Conservation (phyloP, 202 grass and related monocot species). For the Schoenoplectus tabernaemontani region DNA sequence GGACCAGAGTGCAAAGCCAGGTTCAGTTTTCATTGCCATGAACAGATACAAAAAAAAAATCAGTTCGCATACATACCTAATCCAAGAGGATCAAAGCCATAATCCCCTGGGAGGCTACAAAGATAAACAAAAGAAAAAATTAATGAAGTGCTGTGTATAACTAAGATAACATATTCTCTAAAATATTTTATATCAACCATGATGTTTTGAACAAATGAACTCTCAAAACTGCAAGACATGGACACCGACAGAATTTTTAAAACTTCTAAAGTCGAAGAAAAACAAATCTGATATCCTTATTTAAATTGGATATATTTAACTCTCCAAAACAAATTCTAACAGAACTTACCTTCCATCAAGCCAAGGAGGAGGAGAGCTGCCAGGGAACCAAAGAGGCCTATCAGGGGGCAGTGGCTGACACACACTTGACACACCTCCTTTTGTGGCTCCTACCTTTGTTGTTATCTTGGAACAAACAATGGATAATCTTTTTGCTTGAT, state of each 20-base stretch:
- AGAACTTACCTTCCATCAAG: constrained; percentile 71
- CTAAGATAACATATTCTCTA: not conserved
- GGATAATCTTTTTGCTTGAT: not conserved
- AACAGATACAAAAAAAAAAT: not conserved
- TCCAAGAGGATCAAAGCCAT: constrained; percentile 81
- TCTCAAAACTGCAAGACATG: not conserved
- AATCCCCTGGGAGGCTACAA: constrained; percentile 80
- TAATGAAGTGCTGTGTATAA: not conserved
- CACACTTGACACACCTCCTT: constrained; percentile 58
- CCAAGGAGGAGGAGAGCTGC: constrained; percentile 57
- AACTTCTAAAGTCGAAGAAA: not conserved
- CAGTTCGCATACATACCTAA: constrained; percentile 34
- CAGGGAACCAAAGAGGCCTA: constrained; percentile 85
- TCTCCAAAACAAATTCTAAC: not conserved
- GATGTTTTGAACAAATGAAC: not conserved
- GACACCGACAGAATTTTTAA: not conserved
- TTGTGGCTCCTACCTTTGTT: constrained; percentile 37
- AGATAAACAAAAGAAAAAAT: not conserved
- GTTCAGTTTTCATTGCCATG: not conserved
- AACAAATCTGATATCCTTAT: not conserved
- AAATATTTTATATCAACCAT: not conserved
- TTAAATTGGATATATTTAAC: not conserved
- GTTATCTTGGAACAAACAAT: constrained; percentile 10
- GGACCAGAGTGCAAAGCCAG: not conserved
- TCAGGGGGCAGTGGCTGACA: constrained; percentile 81